A percentile compares a stretch with the other conserved stretches of the same genome.
Evolutionary conservation across 805 yeast genomes (phyloP).

Genomic region (Candida quercuum): DNA sequence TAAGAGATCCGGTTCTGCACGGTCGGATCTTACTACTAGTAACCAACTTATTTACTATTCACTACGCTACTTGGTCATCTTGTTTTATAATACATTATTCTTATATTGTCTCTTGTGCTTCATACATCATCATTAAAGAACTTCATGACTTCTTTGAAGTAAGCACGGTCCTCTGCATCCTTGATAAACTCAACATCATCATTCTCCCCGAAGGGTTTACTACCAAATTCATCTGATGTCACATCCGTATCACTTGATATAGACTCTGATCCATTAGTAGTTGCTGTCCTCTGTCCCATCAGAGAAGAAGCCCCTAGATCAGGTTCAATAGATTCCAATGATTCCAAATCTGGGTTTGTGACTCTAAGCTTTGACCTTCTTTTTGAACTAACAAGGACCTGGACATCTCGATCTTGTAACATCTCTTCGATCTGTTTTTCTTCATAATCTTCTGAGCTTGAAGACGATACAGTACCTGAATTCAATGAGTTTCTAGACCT

Average conservation of each 20-base stretch:
- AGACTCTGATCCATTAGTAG: slow-evolving; percentile 22
- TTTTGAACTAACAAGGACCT: slow-evolving; percentile 63
- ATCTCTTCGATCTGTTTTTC: slow-evolving; percentile 33
- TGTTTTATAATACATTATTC: not conserved
- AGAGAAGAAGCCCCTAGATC: not conserved
- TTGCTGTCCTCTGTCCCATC: not conserved
- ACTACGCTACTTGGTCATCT: no score
- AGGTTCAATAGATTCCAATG: slow-evolving; percentile 2
- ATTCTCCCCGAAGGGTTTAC: not conserved
- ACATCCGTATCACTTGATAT: slow-evolving; percentile 22
- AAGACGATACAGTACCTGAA: not conserved
- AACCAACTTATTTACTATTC: no score
- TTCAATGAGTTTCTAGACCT: slow-evolving; percentile 10
- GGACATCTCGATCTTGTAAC: slow-evolving; percentile 56
- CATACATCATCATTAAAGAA: slow-evolving; percentile 31
- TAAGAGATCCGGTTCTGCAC: no score
- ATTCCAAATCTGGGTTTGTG: slow-evolving; percentile 50
- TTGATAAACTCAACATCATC: slow-evolving; percentile 7
- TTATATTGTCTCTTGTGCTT: not conserved
- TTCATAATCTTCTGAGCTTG: slow-evolving; percentile 10
- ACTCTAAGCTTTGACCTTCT: slow-evolving; percentile 55
- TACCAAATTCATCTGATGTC: slow-evolving; percentile 1
- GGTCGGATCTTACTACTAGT: no score
- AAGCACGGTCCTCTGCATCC: slow-evolving; percentile 11
- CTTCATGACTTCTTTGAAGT: slow-evolving; percentile 24